Base-by-base conservation (phyloP, 2,329 filamentous ascomycete genomes). In the Ophiostoma fasciatum region DNA sequence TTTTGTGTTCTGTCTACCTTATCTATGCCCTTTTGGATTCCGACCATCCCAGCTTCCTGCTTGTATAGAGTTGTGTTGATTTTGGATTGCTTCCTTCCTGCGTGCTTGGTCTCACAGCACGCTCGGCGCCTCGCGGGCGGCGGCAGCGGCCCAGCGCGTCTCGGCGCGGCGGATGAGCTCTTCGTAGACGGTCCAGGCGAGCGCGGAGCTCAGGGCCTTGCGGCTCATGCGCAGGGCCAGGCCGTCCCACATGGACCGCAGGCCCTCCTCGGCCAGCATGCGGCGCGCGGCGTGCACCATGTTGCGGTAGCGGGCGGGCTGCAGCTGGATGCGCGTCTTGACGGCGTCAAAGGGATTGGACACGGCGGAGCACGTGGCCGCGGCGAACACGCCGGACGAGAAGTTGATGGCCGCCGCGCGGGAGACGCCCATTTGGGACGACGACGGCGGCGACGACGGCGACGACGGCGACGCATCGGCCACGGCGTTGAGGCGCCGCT, bases 261-360 rank as follows among this genome's bases (percentile, higher is more conserved):
- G 48, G 0, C 88, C 88, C 44, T 94, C 88, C 48, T 93, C 80
- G 2, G 61, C 58, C 4, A 96, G 55, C 80, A 98, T 94, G 51
- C 75, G 68, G 49, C 65, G 70, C 28, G 70, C 75, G 1, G 87
- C 84, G 42, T 81, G 74, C 45, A 82, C 57, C 68, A 88, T 82
- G 50, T 96, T 94, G 23, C 68, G 66, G 52, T 96, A 98, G 39
- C 72, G 68, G 7, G 64, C 65, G 4, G 90, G 90, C 62, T 92
- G 82, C 23, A 98, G 66, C 60, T 98, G 90, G 47, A 98, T 75
- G 33, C 90, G 66, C 17, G 90, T 98, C 63, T 98, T 98, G 56
- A 96, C 77, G 1, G 85, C 85, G 57, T 98, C 90, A 50, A 96
- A 96, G 0, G 90, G 90, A 55, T 98, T 98, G 8, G 90, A 94